These are phyloP conservation scores for Hydnomerulius pinastri DNA, from an alignment of 768 basidiomycete species.

Conservation along the genomic window DNA sequence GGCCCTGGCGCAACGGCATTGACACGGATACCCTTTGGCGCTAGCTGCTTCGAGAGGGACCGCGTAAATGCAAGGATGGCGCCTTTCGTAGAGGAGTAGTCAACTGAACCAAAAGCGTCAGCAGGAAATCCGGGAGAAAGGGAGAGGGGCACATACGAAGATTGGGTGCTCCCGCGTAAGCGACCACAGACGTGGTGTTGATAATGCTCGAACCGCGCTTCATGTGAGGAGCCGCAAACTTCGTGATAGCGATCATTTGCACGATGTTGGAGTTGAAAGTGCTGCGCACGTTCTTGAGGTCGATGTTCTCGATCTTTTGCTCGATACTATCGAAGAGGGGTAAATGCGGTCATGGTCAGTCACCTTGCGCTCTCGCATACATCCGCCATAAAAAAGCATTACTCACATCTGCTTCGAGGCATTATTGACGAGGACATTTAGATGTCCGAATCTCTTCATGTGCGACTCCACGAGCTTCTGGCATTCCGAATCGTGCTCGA, in stretches of 20 bases:
- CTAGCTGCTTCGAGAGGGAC: slow-evolving; percentile 52
- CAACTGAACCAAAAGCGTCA: slow-evolving; percentile 29
- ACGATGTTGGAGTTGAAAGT: slow-evolving; percentile 61
- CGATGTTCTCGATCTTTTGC: slow-evolving; percentile 48
- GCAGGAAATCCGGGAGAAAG: slow-evolving; percentile 9
- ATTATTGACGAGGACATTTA: slow-evolving; percentile 65
- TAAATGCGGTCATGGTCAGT: slow-evolving; percentile 8
- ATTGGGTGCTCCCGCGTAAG: slow-evolving; percentile 36
- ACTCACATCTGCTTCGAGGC: slow-evolving; percentile 46
- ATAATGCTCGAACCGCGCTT: slow-evolving; percentile 60
- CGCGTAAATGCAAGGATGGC: slow-evolving; percentile 60
- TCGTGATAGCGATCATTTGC: slow-evolving; percentile 58
- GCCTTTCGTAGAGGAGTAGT: slow-evolving; percentile 63
- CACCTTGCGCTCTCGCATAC: not conserved
- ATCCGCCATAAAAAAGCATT: not conserved
- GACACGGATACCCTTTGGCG: slow-evolving; percentile 58
- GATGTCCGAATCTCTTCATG: slow-evolving; percentile 42
- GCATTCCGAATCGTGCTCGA: slow-evolving; percentile 43
- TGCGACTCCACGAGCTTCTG: slow-evolving; percentile 51
- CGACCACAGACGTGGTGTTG: slow-evolving; percentile 62
- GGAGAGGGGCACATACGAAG: slow-evolving; percentile 24
- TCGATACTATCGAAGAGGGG: slow-evolving; percentile 45
- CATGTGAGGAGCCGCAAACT: slow-evolving; percentile 58
- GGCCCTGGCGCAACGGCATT: slow-evolving; percentile 55
- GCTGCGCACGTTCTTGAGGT: slow-evolving; percentile 52